Conservation (phyloP, 805 yeast species). For the Metschnikowia colocasiae region DNA sequence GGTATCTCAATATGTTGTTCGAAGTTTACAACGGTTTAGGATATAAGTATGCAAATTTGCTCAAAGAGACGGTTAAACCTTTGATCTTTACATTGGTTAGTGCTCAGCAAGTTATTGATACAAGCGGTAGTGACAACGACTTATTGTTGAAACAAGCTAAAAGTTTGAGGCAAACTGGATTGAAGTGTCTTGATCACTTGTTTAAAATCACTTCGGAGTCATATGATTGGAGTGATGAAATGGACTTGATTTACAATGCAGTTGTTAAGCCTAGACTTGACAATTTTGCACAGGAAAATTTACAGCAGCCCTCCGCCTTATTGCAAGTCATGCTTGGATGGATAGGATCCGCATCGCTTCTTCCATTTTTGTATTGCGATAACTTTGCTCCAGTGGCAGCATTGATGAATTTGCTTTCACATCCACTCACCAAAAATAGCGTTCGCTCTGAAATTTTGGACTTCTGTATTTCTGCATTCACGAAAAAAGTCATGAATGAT, state of each 20-base stretch:
- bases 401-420: slow-evolving; percentile 51
- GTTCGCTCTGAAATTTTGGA: slow-evolving; percentile 57
- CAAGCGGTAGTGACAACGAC: slow-evolving; percentile 14
- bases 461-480: slow-evolving; percentile 48
- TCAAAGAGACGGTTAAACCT: slow-evolving; percentile 53
- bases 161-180: slow-evolving; percentile 61
- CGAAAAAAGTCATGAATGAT: slow-evolving; percentile 33
- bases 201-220: slow-evolving; percentile 50
- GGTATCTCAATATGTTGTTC: slow-evolving; percentile 59
- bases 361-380: slow-evolving; percentile 53
- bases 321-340: slow-evolving; percentile 62
- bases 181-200: slow-evolving; percentile 57
- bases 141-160: slow-evolving; percentile 46
- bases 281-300: slow-evolving; percentile 69
- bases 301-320: slow-evolving; percentile 78
- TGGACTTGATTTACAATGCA: slow-evolving; percentile 46
- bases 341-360: slow-evolving; percentile 40
- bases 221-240: slow-evolving; percentile 52
- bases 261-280: slow-evolving; percentile 63
- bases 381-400: slow-evolving; percentile 53
- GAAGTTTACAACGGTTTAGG: slow-evolving; percentile 62
- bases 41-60: slow-evolving; percentile 45
- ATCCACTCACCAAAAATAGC: slow-evolving; percentile 58
- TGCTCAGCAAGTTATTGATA: slow-evolving; percentile 45
- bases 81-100: slow-evolving; percentile 51